Conservation (phyloP, 2,329 filamentous ascomycete species). For the Colletotrichum eleusines region DNA sequence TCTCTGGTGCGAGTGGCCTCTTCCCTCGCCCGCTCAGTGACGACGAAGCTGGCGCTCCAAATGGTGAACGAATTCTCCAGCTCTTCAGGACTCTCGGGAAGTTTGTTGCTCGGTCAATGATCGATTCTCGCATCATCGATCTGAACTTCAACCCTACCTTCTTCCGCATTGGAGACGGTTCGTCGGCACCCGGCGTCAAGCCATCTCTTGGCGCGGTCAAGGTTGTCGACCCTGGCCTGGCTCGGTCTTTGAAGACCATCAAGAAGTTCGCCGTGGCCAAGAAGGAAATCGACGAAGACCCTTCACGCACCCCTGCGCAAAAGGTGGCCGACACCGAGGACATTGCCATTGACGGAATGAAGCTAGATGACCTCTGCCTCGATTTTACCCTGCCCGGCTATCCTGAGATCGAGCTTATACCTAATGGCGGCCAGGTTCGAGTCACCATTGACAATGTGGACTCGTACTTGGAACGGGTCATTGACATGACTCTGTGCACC, state of each 20-base stretch:
- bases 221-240: constrained; percentile 87
- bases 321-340: constrained; percentile 78
- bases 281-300: constrained; percentile 82
- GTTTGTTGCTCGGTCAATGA: constrained; percentile 97
- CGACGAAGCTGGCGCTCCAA: constrained; percentile 78
- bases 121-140: constrained; percentile 97
- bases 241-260: constrained; percentile 85
- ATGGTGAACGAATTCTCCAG: constrained; percentile 88
- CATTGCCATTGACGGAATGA: constrained; percentile 80
- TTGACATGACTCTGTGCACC: constrained; percentile 90
- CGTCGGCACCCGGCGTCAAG: constrained; percentile 70
- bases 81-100: constrained; percentile 95
- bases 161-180: constrained; percentile 88
- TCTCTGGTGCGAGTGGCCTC: constrained; percentile 84
- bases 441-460: constrained; percentile 95
- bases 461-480: constrained; percentile 86
- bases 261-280: constrained; percentile 89
- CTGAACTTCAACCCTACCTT: constrained; percentile 98
- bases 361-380: constrained; percentile 87
- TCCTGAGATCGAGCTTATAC: constrained; percentile 83
- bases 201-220: constrained; percentile 92
- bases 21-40: constrained; percentile 93
- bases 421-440: constrained; percentile 77
- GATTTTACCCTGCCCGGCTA: constrained; percentile 97
- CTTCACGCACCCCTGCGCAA: constrained; percentile 72